These are phyloP conservation scores for Mycena venus DNA, from an alignment of 768 basidiomycete species.

Conservation along the genomic window DNA sequence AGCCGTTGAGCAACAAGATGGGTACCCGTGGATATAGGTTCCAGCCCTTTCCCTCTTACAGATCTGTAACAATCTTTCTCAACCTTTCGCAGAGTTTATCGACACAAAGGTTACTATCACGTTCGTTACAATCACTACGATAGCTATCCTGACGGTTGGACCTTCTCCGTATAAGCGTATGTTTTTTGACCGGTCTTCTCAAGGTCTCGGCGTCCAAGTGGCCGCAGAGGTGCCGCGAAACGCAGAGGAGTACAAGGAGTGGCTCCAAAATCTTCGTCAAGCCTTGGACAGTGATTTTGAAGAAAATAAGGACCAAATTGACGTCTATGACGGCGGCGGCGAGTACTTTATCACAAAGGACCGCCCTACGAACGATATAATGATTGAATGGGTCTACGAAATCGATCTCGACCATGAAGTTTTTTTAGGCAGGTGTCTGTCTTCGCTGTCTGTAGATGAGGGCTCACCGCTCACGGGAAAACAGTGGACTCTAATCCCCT, in stretches of 20 bases:
- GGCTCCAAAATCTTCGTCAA: slow-evolving; percentile 26
- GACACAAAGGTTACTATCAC: slow-evolving; percentile 38
- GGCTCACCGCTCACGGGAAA: too few species aligned
- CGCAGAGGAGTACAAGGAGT: slow-evolving; percentile 27
- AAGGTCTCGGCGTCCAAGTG: slow-evolving; percentile 37
- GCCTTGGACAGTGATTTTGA: slow-evolving; percentile 24
- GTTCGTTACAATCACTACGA: slow-evolving; percentile 35
- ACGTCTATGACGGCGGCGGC: neutral
- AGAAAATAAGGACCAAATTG: neutral
- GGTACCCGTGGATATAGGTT: slow-evolving; percentile 34
- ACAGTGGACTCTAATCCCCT: slow-evolving; percentile 37
- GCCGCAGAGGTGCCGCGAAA: slow-evolving; percentile 33
- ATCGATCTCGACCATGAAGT: slow-evolving; percentile 45
- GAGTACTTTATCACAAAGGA: neutral
- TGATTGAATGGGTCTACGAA: slow-evolving; percentile 45
- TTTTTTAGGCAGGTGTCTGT: slow-evolving; percentile 37
- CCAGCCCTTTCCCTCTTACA: neutral
- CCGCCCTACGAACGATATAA: slow-evolving; percentile 32
- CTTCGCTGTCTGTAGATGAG: neutral
- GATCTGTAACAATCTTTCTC: neutral
- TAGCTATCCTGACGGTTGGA: slow-evolving; percentile 34
- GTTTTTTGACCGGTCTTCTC: neutral
- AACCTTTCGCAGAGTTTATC: slow-evolving; percentile 27
- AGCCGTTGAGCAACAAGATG: slow-evolving; percentile 26
- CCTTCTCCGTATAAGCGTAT: neutral